Conservation (phyloP, 805 yeast genomes). For the Lachancea cidri region DNA sequence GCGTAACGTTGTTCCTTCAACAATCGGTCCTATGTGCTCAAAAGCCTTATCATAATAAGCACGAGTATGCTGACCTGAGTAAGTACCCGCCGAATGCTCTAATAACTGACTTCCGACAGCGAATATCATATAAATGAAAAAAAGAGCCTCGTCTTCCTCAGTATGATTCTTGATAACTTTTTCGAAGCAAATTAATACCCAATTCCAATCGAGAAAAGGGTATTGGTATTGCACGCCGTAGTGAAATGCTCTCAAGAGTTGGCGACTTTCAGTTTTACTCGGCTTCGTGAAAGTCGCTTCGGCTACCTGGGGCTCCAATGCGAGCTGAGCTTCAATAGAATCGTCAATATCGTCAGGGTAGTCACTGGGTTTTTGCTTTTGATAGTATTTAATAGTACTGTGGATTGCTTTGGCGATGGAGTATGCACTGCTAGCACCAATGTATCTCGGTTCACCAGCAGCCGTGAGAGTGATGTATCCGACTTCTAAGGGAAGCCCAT, state of each 20-base stretch:
- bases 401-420: slow-evolving; percentile 31
- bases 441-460: slow-evolving; percentile 27
- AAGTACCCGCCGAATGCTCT: slow-evolving; percentile 8
- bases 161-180: slow-evolving; percentile 16
- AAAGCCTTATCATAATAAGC: slow-evolving; percentile 31
- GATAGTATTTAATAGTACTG: slow-evolving; percentile 20
- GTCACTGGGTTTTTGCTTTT: slow-evolving; percentile 1
- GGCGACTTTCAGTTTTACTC: slow-evolving; percentile 11
- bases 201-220: slow-evolving; percentile 33
- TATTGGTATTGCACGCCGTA: slow-evolving; percentile 34
- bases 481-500: slow-evolving; percentile 27
- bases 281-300: slow-evolving; percentile 22
- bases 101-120: slow-evolving; percentile 29
- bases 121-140: slow-evolving; percentile 32
- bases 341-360: not conserved
- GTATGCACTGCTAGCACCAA: slow-evolving; percentile 32
- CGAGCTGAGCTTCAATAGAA: not conserved
- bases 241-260: slow-evolving; percentile 21
- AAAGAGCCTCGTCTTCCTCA: slow-evolving; percentile 16
- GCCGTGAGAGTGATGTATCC: slow-evolving; percentile 30
- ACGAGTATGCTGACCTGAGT: slow-evolving; percentile 18
- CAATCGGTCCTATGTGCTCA: slow-evolving; percentile 20
- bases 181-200: slow-evolving; percentile 18
- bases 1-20: slow-evolving; percentile 21
- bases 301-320: not conserved